Evolutionary conservation across 352 stramenopile species (phyloP).

Genomic region (Aphanomyces euteiches): DNA sequence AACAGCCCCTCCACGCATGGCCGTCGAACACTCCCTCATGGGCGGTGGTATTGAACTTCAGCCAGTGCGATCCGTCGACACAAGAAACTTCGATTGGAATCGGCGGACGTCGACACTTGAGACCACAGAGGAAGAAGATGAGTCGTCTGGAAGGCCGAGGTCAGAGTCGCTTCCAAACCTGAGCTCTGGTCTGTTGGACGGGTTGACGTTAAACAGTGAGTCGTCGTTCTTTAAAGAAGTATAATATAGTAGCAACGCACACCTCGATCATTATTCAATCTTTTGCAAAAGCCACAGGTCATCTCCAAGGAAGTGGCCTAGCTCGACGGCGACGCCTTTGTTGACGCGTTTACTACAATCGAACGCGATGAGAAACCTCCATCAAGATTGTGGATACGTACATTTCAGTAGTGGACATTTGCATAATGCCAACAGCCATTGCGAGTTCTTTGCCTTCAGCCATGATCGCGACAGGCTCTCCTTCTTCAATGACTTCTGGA

Average conservation of each 20-base stretch:
- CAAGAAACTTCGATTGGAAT: slow-evolving; percentile 79
- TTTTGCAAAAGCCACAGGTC: slow-evolving; percentile 89
- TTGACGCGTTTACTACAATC: slow-evolving; percentile 85
- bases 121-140: slow-evolving; percentile 33
- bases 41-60: slow-evolving; percentile 75
- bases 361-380: neutral
- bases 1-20: slow-evolving; percentile 51
- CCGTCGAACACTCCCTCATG: slow-evolving; percentile 76
- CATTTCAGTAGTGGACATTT: slow-evolving; percentile 96
- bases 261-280: slow-evolving; percentile 53
- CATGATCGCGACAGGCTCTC: slow-evolving; percentile 92
- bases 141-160: slow-evolving; percentile 32
- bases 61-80: slow-evolving; percentile 72
- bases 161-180: slow-evolving; percentile 41
- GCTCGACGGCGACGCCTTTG: slow-evolving; percentile 96
- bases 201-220: slow-evolving; percentile 21
- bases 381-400: slow-evolving; percentile 45
- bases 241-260: slow-evolving; percentile 19
- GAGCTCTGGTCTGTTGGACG: slow-evolving; percentile 20
- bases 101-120: slow-evolving; percentile 6
- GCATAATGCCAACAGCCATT: slow-evolving; percentile 95
- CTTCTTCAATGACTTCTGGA: slow-evolving; percentile 78
- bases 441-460: slow-evolving; percentile 97
- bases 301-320: slow-evolving; percentile 96
- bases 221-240: slow-evolving; percentile 39